Conservation (phyloP, 345 rosid species). For the Gossypium thurberi region DNA sequence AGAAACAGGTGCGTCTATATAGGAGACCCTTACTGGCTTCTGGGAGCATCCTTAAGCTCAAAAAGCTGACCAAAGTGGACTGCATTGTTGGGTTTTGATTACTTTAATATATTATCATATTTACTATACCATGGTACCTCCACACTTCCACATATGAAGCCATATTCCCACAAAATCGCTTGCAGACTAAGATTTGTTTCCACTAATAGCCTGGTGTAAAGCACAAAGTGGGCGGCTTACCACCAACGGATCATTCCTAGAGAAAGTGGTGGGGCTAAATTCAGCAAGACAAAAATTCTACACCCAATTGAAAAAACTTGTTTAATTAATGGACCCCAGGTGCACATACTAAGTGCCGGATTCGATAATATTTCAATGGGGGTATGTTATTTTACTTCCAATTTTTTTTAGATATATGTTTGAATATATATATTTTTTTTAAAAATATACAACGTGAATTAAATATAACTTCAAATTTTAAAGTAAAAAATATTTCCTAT, state of each 20-base stretch:
- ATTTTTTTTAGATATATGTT: no score
- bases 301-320: not conserved
- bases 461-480: no score
- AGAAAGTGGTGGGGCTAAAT: not conserved
- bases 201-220: slow-evolving; percentile 27
- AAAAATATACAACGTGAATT: no score
- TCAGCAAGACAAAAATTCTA: not conserved
- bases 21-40: slow-evolving; percentile 5
- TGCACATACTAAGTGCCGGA: no score
- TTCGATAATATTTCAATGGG: no score
- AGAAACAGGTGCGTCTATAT: not conserved
- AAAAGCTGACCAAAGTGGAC: slow-evolving; percentile 21
- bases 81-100: slow-evolving; percentile 8
- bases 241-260: not conserved
- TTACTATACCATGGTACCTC: slow-evolving; percentile 10
- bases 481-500: no score
- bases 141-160: slow-evolving; percentile 10
- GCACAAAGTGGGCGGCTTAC: slow-evolving; percentile 6
- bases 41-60: slow-evolving; percentile 15
- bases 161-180: not conserved
- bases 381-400: no score
- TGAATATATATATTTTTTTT: no score
- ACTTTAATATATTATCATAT: slow-evolving; percentile 18
- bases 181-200: slow-evolving; percentile 25
- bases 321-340: not conserved